Evolutionary conservation across 2,329 filamentous ascomycete species (phyloP).

Genomic region (Didymella segeticola): DNA sequence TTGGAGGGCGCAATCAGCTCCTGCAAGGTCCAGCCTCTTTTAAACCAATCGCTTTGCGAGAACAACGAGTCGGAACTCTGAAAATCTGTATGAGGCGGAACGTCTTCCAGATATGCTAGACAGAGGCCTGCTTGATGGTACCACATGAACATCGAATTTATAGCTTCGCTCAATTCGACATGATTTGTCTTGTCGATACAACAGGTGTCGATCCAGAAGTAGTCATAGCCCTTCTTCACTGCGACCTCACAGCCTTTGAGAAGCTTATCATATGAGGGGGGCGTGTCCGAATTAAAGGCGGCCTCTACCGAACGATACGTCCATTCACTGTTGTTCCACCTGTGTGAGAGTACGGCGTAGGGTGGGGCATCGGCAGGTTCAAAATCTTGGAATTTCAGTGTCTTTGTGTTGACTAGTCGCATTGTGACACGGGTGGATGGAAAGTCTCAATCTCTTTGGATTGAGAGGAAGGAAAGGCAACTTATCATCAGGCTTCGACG

Average conservation of each 20-base stretch:
- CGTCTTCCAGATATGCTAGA: background rate
- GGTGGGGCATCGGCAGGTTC: background rate
- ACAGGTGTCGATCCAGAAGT: background rate
- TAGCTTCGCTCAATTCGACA: background rate
- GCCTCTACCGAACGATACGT: background rate
- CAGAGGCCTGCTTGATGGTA: background rate
- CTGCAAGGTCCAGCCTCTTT: background rate
- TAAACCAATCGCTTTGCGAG: background rate
- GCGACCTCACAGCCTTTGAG: background rate
- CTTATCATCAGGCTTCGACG: too few relatives aligned
- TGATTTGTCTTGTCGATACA: background rate
- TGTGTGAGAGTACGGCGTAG: constrained; percentile 4
- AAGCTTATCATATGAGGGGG: background rate
- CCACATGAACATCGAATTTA: background rate
- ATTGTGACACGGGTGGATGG: too few relatives aligned
- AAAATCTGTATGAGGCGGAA: background rate
- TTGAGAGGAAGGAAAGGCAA: too few relatives aligned
- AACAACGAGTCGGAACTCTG: background rate
- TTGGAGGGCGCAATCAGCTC: background rate
- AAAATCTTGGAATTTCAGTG: background rate
- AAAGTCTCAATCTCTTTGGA: too few relatives aligned
- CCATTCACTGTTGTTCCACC: background rate
- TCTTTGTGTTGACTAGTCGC: background rate
- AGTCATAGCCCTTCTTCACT: background rate
- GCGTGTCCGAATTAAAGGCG: background rate